Percentiles rank a stretch among this genome's conserved stretches.
Evolutionary conservation across 2,329 filamentous ascomycete species (phyloP).

Genomic region (Talaromyces sp.): DNA sequence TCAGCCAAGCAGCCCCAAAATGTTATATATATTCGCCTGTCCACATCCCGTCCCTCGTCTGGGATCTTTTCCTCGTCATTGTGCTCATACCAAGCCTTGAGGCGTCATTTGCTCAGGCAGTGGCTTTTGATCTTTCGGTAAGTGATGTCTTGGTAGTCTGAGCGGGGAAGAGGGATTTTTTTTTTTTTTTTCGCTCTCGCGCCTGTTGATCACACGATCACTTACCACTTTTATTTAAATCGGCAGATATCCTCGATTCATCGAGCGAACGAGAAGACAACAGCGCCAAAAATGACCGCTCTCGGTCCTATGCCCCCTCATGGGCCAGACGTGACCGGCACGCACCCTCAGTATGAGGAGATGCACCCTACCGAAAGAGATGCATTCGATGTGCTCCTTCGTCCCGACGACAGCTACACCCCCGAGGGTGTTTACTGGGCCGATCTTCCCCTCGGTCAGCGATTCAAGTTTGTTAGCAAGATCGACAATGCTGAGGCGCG

Average conservation of each 20-base stretch:
- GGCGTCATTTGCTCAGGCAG: conserved; percentile 7
- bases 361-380: conserved; percentile 58
- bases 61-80: neutral
- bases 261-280: neutral
- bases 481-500: conserved; percentile 68
- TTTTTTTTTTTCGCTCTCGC: neutral
- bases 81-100: conserved; percentile 6
- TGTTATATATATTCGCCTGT: neutral
- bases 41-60: neutral
- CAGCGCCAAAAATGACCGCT: conserved; percentile 30
- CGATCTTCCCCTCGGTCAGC: conserved; percentile 68
- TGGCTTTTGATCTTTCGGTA: conserved; percentile 7
- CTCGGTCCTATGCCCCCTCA: conserved; percentile 44
- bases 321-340: conserved; percentile 46
- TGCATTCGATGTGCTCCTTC: conserved; percentile 74
- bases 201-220: neutral
- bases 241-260: neutral
- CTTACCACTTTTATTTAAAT: neutral
- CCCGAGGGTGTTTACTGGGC: conserved; percentile 87
- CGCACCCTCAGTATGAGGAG: conserved; percentile 41
- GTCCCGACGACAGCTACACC: conserved; percentile 84
- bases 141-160: conserved; percentile 3
- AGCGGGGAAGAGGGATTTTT: too few relatives aligned
- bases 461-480: conserved; percentile 69
- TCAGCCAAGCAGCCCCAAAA: neutral